A percentile compares a stretch with the other conserved stretches of the same genome.
phyloP scores from a whole-genome alignment of 2,329 filamentous ascomycete genomes.

The Penicillium sp. region DNA sequence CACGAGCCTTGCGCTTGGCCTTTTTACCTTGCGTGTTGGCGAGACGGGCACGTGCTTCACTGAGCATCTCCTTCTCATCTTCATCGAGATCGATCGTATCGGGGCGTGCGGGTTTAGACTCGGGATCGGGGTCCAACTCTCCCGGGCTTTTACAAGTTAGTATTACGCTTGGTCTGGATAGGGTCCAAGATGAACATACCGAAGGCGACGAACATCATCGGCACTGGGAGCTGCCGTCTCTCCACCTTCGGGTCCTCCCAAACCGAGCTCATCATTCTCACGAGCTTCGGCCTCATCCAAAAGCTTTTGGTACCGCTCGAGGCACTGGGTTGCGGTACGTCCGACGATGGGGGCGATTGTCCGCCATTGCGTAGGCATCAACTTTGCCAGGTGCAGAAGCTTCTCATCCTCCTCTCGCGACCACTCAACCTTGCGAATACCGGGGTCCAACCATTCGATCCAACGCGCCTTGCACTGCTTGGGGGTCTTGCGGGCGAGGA shows the following conservation, averaged over 20 bases:
- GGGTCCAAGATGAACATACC: slow-evolving; percentile 41
- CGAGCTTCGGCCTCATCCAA: slow-evolving; percentile 92
- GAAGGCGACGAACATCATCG: slow-evolving; percentile 84
- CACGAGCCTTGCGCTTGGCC: slow-evolving; percentile 94
- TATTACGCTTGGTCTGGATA: slow-evolving; percentile 2
- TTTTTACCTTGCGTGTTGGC: slow-evolving; percentile 99
- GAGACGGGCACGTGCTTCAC: slow-evolving; percentile 91
- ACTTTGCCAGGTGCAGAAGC: slow-evolving; percentile 90
- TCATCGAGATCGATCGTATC: slow-evolving; percentile 98
- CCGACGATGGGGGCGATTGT: slow-evolving; percentile 97
- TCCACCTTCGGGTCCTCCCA: slow-evolving; percentile 77
- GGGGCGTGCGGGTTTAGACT: slow-evolving; percentile 91
- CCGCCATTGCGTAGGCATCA: slow-evolving; percentile 99
- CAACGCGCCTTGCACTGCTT: slow-evolving; percentile 99
- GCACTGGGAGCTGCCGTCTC: slow-evolving; percentile 86
- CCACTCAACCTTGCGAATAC: slow-evolving; percentile 99
- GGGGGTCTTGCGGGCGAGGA: slow-evolving; percentile 93
- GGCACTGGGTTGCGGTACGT: slow-evolving; percentile 92
- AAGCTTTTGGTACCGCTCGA: slow-evolving; percentile 95
- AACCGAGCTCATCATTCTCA: slow-evolving; percentile 76
- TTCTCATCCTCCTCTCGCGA: slow-evolving; percentile 98
- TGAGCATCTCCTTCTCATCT: slow-evolving; percentile 99
- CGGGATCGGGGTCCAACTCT: slow-evolving; percentile 95
- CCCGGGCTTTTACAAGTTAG: slow-evolving; percentile 61
- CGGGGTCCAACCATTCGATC: slow-evolving; percentile 97